Evolutionary conservation across 2,329 filamentous ascomycete genomes (phyloP), one percentile per base, ranked within the genome.

Genomic region (Penicillium sp.): DNA sequence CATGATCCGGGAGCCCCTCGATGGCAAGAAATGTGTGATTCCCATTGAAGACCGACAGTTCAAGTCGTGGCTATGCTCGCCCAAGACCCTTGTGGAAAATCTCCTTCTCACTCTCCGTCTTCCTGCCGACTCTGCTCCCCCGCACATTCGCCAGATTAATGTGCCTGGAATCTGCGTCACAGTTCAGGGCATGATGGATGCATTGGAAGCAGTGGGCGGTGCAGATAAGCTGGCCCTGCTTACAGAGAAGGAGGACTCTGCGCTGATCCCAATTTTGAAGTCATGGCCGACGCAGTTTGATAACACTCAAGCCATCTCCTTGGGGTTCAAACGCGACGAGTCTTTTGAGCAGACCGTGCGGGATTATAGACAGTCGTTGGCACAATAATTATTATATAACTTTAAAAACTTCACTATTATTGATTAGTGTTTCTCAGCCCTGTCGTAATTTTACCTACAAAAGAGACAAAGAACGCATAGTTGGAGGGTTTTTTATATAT

Each of bases 1-100:
- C 13, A 87, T 88, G 71, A 84, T 88, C 54, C 79, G 86, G 23
- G 86, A 88, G 73, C 85, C 86, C 0, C 77, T 88, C 66, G 76
- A 81, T 38, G 84, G 84, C 3, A 69, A 79, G 50, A 76, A 79
- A 62, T 84, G 81, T 58, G 70, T 83, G 0, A 79, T 86, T 56
- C 76, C 76, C 2, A 82, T 85, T 9, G 68, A 85, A 35, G 69
- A 77, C 37, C 74, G 84, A 3, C 62, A 64, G 0, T 86, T 85
- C 69, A 72, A 74, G 41, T 81, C 81, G 2, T 86, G 82, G 74
- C 65, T 87, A 23, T 82, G 80, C 70, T 82, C 81, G 48, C 84
- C 84, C 1, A 77, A 76, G 54, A 81, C 74, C 0, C 72, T 85
- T 27, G 78, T 81, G 29, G 74, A 81, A 64, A 87, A 86, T 64